These are phyloP conservation scores for Hirsutella minnesotensis DNA, from an alignment of 2,329 filamentous ascomycete genomes.

Conservation along the genomic window DNA sequence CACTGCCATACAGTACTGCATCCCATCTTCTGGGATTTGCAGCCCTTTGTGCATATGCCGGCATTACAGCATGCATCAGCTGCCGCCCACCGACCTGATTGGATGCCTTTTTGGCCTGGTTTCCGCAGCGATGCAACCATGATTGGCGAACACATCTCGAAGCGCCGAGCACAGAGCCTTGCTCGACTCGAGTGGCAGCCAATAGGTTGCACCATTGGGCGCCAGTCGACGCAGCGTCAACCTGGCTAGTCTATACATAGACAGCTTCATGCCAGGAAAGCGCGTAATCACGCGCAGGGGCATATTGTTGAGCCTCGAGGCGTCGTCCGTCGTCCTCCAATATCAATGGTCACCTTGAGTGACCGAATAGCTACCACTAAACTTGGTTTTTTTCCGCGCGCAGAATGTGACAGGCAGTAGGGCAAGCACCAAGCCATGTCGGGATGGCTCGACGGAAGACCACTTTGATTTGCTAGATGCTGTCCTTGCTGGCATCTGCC, in stretches of 20 bases:
- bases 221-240: background rate
- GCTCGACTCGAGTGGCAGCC: conserved; percentile 11
- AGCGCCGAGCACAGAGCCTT: conserved; percentile 15
- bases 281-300: background rate
- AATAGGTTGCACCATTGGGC: conserved; percentile 9
- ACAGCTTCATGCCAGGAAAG: background rate
- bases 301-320: background rate
- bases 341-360: too few relatives aligned
- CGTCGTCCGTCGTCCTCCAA: too few relatives aligned
- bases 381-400: too few relatives aligned
- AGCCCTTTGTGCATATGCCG: conserved; percentile 5
- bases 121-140: conserved; percentile 3
- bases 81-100: conserved; percentile 1
- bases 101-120: background rate
- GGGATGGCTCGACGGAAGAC: too few relatives aligned
- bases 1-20: background rate
- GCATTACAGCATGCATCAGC: conserved; percentile 4
- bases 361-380: background rate
- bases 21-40: background rate
- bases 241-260: background rate
- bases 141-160: conserved; percentile 17
- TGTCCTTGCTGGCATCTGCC: too few relatives aligned
- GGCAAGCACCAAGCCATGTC: too few relatives aligned
- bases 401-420: too few relatives aligned
- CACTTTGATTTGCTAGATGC: too few relatives aligned